Evolutionary conservation across 106 monocot genomes (phyloP).

Genomic region (Alisma plantagoaquatica): DNA sequence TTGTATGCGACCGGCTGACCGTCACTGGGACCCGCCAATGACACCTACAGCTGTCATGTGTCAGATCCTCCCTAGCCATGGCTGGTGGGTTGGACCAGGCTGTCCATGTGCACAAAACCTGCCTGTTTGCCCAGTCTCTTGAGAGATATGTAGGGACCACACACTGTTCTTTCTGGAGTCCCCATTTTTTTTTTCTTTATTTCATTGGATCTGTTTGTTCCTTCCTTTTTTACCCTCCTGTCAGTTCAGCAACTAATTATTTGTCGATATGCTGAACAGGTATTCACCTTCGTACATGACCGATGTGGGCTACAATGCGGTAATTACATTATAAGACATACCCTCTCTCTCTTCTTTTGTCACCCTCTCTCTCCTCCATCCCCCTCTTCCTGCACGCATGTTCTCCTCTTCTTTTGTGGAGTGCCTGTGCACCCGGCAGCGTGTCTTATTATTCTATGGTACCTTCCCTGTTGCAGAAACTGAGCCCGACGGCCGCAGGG

Average conservation of each 20-base stretch:
- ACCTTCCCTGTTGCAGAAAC: constrained; percentile 5
- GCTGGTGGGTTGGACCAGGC: too few species aligned
- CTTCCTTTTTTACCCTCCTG: too few species aligned
- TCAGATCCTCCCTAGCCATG: too few species aligned
- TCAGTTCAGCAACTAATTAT: too few species aligned
- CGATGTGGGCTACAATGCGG: constrained; percentile 14
- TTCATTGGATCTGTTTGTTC: too few species aligned
- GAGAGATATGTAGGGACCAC: not conserved
- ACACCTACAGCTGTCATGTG: too few species aligned
- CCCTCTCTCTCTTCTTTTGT: too few species aligned
- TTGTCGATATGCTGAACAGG: constrained; percentile 9
- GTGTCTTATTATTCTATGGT: not conserved
- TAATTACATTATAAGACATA: too few species aligned
- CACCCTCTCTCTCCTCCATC: not conserved
- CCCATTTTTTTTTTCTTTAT: not conserved
- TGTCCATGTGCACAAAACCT: too few species aligned
- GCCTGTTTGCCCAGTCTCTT: not conserved
- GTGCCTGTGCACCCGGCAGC: not conserved
- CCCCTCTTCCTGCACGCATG: not conserved
- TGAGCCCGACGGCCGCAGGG: constrained; percentile 7
- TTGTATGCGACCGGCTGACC: too few species aligned
- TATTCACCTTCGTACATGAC: constrained; percentile 17
- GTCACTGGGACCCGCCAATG: too few species aligned
- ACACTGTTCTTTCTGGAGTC: not conserved
- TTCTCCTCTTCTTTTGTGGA: not conserved